phyloP scores from a whole-genome alignment of 306 rosid genomes.

The Cicer bijugum region DNA sequence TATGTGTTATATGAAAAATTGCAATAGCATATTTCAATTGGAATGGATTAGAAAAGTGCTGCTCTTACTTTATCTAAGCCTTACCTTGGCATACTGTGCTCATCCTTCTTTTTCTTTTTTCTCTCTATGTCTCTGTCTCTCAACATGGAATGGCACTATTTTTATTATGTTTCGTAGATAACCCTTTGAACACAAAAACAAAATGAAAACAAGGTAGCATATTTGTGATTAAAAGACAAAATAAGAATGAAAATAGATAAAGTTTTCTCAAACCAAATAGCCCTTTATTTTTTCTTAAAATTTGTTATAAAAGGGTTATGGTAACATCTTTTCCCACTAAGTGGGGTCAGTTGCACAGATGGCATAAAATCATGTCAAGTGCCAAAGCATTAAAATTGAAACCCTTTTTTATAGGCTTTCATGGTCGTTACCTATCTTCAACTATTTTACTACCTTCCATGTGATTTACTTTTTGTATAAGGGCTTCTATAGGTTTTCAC shows the following conservation, averaged over 20 bases:
- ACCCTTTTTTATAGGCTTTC: neutral
- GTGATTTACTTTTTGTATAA: neutral
- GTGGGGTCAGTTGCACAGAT: neutral
- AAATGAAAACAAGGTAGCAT: neutral
- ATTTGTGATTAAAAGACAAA: constrained; percentile 8
- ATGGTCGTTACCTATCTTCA: neutral
- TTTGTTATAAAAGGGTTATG: neutral
- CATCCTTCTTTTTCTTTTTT: neutral
- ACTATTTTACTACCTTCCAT: neutral
- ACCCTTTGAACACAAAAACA: neutral
- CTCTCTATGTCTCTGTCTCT: neutral
- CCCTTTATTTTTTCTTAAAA: neutral
- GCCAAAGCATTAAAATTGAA: constrained; percentile 10
- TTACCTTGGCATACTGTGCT: neutral
- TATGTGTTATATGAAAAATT: neutral
- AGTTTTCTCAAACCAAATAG: neutral
- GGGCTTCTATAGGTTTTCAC: no score
- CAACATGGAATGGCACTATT: neutral
- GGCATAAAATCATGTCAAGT: constrained; percentile 8
- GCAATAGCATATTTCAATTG: neutral
- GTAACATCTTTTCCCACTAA: neutral
- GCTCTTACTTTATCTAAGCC: neutral
- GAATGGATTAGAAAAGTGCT: neutral
- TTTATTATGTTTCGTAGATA: constrained; percentile 1
- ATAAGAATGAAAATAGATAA: constrained; percentile 12